phyloP scores from a whole-genome alignment of 148 eudicot species.

The Camellia sinensis region DNA sequence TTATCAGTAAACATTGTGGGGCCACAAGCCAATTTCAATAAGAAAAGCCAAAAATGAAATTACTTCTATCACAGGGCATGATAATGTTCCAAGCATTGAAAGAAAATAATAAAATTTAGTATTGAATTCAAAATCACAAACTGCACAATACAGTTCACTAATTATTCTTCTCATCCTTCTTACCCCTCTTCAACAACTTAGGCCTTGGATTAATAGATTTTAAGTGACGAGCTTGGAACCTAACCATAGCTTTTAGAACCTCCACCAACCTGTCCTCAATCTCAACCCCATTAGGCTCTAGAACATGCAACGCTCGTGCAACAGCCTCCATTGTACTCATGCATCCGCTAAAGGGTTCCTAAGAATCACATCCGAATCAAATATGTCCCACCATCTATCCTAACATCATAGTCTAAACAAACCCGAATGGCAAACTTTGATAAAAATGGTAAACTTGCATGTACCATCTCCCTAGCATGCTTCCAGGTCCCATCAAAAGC shows the following conservation, averaged over 20 bases:
- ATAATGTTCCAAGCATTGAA: too few relatives aligned
- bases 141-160: not conserved
- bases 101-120: not conserved
- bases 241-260: conserved; percentile 11
- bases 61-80: too few relatives aligned
- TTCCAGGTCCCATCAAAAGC: conserved; percentile 98
- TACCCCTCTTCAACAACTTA: conserved; percentile 41
- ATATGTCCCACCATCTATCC: conserved; percentile 63
- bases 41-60: too few relatives aligned
- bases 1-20: too few relatives aligned
- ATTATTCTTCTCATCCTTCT: conserved; percentile 22
- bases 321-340: conserved; percentile 97
- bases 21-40: too few relatives aligned
- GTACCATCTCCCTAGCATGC: conserved; percentile 95
- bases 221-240: conserved; percentile 58
- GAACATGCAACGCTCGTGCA: conserved; percentile 74
- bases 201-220: conserved; percentile 64
- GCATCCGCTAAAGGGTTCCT: conserved; percentile 87
- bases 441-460: conserved; percentile 84
- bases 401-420: conserved; percentile 60
- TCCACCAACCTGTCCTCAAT: conserved; percentile 60
- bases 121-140: not conserved
- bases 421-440: conserved; percentile 70
- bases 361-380: conserved; percentile 73
- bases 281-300: conserved; percentile 71